phyloP scores from a whole-genome alignment of 306 rosid genomes.

The Ceratonia siliqua region DNA sequence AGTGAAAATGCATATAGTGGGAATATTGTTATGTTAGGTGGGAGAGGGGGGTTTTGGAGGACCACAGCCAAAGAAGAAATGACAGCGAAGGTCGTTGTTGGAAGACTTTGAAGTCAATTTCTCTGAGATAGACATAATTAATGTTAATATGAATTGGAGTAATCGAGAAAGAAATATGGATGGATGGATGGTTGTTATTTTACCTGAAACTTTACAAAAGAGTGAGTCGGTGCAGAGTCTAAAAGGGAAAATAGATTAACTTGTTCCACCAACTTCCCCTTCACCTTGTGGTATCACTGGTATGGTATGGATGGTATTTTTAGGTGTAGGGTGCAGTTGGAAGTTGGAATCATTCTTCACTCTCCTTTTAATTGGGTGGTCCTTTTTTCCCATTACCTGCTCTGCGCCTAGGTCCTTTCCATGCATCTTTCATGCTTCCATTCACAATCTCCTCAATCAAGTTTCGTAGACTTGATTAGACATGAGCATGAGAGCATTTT shows the following conservation, averaged over 20 bases:
- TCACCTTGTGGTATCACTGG: too few relatives aligned
- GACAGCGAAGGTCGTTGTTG: background rate
- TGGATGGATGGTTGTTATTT: conserved; percentile 10
- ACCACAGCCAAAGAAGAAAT: conserved; percentile 3
- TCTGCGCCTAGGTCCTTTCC: background rate
- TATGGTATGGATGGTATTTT: background rate
- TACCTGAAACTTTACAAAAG: conserved; percentile 18
- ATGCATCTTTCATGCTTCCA: background rate
- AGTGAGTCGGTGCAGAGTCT: conserved; percentile 5
- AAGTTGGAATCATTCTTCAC: background rate
- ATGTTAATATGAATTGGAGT: conserved; percentile 11
- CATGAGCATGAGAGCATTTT: too few relatives aligned
- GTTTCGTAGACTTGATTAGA: too few relatives aligned
- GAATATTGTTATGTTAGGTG: background rate
- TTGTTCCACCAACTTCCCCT: conserved; percentile 34
- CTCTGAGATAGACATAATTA: background rate
- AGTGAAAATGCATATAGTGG: background rate
- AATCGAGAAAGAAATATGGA: background rate
- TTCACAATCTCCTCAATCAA: background rate
- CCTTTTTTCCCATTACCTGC: background rate
- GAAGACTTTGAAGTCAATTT: background rate
- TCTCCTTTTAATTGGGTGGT: background rate
- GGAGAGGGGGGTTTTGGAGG: background rate
- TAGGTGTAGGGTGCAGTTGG: background rate
- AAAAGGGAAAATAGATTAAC: conserved; percentile 20